Percentiles rank a stretch among this genome's conserved stretches.
Conservation (phyloP, 2,329 filamentous ascomycete genomes). For the Achaetomium macrosporum region DNA sequence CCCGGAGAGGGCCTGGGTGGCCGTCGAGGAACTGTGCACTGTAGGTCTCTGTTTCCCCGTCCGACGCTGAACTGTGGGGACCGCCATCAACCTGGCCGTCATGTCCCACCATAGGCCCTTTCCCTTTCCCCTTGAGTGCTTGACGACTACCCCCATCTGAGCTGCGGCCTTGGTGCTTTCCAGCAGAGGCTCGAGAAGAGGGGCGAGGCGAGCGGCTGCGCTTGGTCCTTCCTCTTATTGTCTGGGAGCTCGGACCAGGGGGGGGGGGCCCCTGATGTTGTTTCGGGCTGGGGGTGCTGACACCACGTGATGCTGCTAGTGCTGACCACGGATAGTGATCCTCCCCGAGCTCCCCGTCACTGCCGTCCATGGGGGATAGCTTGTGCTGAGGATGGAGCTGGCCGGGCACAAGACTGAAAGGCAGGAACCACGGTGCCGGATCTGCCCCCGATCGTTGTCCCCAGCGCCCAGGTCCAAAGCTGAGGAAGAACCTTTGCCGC, state of each 20-base stretch:
- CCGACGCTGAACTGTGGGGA: not conserved
- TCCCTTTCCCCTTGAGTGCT: conserved; percentile 10
- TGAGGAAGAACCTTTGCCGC: conserved; percentile 2
- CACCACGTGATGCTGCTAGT: conserved; percentile 26
- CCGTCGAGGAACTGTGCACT: conserved; percentile 1
- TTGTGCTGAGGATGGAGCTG: conserved; percentile 13
- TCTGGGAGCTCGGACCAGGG: conserved; percentile 3
- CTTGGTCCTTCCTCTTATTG: conserved; percentile 5
- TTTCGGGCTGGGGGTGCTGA: conserved; percentile 23
- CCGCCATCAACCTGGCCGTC: conserved; percentile 1
- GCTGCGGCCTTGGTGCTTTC: conserved; percentile 11
- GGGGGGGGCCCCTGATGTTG: conserved; percentile 14
- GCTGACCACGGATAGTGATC: conserved; percentile 20
- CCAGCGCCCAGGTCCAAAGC: not conserved
- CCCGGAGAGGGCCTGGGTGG: not conserved
- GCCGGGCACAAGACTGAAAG: conserved; percentile 9
- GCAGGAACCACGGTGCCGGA: conserved; percentile 11
- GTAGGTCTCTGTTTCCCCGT: not conserved
- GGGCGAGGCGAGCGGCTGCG: conserved; percentile 10
- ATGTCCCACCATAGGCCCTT: conserved; percentile 16
- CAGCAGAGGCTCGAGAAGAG: conserved; percentile 7
- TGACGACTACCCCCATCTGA: conserved; percentile 13
- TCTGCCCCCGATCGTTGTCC: conserved; percentile 7
- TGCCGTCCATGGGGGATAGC: conserved; percentile 20
- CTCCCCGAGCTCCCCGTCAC: conserved; percentile 14